Conservation (phyloP, 768 basidiomycete genomes). For the Ramaria sp. region DNA sequence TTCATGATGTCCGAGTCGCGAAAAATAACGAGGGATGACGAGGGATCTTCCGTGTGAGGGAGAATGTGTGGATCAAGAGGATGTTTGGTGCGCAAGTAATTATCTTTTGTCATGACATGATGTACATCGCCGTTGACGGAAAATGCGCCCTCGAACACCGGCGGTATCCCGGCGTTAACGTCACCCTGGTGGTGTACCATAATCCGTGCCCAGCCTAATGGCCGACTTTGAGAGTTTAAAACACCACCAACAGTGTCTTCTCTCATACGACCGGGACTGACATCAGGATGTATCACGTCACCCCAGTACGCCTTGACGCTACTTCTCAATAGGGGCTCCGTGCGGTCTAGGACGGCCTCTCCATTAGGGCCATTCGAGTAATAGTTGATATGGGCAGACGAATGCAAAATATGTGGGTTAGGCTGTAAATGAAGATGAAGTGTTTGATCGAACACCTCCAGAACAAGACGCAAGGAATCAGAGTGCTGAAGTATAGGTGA, state of each 20-base stretch:
- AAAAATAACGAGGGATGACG: conserved; percentile 57
- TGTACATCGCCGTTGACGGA: conserved; percentile 53
- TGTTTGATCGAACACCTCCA: conserved; percentile 53
- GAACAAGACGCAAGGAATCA: conserved; percentile 60
- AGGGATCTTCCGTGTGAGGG: conserved; percentile 29
- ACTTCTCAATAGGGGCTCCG: conserved; percentile 52
- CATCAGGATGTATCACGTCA: conserved; percentile 53
- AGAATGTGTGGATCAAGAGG: conserved; percentile 41
- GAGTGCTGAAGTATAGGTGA: conserved; percentile 47
- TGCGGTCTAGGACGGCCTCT: conserved; percentile 34
- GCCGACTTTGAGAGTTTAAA: conserved; percentile 28
- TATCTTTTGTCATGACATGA: conserved; percentile 61
- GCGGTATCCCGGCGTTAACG: conserved; percentile 31
- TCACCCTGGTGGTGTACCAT: conserved; percentile 57
- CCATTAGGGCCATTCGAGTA: conserved; percentile 44
- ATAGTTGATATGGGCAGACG: conserved; percentile 63
- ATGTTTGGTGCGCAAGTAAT: conserved; percentile 54
- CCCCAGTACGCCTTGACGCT: conserved; percentile 62
- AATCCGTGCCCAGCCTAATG: conserved; percentile 71
- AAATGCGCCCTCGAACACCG: conserved; percentile 70
- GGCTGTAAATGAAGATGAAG: conserved; percentile 69
- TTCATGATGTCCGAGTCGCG: conserved; percentile 60
- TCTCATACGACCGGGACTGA: conserved; percentile 43
- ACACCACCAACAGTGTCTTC: conserved; percentile 51
- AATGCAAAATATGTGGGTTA: conserved; percentile 69